phyloP scores from a whole-genome alignment of 2,329 filamentous ascomycete species.

The Stagonosporopsis vannaccii region DNA sequence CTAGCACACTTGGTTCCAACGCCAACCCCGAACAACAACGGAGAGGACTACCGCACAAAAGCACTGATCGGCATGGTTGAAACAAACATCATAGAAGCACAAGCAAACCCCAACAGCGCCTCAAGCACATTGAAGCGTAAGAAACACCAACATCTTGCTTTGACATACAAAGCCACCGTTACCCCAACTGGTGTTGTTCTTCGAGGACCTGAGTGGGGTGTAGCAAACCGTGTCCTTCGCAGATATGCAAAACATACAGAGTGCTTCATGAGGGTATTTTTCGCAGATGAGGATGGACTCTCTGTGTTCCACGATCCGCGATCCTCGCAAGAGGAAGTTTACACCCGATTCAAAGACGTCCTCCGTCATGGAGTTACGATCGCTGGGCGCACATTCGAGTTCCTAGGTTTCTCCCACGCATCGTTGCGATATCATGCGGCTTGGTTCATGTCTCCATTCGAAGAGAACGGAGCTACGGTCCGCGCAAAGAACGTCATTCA shows the following conservation, averaged over 20 bases:
- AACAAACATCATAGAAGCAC: conserved; percentile 16
- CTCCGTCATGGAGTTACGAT: conserved; percentile 63
- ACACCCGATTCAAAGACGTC: conserved; percentile 63
- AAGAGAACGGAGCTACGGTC: conserved; percentile 56
- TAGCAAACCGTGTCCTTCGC: conserved; percentile 54
- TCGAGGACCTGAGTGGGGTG: conserved; percentile 63
- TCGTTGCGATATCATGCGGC: conserved; percentile 40
- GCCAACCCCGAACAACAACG: conserved; percentile 24
- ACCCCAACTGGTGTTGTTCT: conserved; percentile 53
- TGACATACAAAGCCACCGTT: conserved; percentile 63
- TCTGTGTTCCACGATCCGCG: conserved; percentile 65
- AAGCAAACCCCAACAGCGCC: neutral
- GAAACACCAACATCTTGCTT: conserved; percentile 54
- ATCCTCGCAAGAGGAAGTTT: conserved; percentile 37
- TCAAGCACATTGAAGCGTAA: conserved; percentile 36
- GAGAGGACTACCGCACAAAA: conserved; percentile 14
- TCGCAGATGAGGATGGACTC: conserved; percentile 76
- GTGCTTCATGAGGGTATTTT: conserved; percentile 65
- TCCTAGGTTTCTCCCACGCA: conserved; percentile 45
- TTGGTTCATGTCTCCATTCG: conserved; percentile 47
- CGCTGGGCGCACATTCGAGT: conserved; percentile 38
- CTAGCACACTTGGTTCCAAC: conserved; percentile 62
- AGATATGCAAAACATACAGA: conserved; percentile 33
- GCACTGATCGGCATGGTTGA: conserved; percentile 15
- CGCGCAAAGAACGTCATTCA: conserved; percentile 59